Evolutionary conservation across 2,329 filamentous ascomycete genomes (phyloP).

Genomic region (Colletotrichum tofieldiae): DNA sequence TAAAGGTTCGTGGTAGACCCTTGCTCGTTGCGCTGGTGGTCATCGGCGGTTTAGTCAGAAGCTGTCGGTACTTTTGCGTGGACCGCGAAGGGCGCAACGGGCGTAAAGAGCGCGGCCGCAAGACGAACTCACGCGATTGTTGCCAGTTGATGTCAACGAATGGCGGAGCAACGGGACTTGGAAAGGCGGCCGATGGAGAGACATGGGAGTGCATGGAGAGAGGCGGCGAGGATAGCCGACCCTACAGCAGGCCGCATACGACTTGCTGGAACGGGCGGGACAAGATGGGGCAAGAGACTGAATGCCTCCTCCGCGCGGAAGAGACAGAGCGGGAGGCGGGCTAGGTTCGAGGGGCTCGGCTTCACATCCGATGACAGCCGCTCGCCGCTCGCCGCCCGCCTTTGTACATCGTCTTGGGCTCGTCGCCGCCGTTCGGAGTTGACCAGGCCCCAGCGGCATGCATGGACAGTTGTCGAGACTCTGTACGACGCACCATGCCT

Average conservation of each 20-base stretch:
- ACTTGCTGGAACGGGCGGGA: neutral
- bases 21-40: neutral
- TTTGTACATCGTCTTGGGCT: too few species aligned
- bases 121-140: neutral
- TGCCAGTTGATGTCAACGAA: neutral
- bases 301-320: conserved; percentile 17
- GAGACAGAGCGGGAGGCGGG: neutral
- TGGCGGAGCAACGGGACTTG: conserved; percentile 20
- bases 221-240: neutral
- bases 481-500: neutral
- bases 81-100: conserved; percentile 2
- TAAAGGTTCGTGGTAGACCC: conserved; percentile 20
- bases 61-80: neutral
- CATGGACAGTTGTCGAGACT: neutral
- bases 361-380: conserved; percentile 36
- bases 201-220: neutral
- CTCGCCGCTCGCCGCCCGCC: conserved; percentile 29
- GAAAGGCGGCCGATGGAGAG: conserved; percentile 15
- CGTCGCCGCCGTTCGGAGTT: conserved; percentile 33
- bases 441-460: neutral
- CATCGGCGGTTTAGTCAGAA: conserved; percentile 3
- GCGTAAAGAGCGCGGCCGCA: conserved; percentile 3
- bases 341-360: neutral
- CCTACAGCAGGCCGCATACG: neutral
- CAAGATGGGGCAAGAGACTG: neutral